These are phyloP conservation scores for Penicillium sp. DNA, from an alignment of 2,329 filamentous ascomycete species.

Conservation along the genomic window DNA sequence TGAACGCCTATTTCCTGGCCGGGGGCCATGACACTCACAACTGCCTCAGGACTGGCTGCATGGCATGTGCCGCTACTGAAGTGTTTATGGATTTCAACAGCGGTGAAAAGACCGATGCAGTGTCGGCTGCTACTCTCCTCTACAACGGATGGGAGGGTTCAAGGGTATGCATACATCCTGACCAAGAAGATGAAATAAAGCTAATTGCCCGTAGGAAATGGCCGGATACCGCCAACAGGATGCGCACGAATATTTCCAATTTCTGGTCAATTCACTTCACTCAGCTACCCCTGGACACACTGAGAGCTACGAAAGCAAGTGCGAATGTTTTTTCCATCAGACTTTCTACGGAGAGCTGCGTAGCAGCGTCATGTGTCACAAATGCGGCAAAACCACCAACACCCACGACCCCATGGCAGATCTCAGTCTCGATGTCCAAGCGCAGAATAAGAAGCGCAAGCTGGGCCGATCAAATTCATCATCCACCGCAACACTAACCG, in stretches of 20 bases:
- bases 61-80: conserved; percentile 61
- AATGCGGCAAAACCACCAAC: conserved; percentile 77
- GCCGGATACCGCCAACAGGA: conserved; percentile 95
- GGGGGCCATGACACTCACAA: conserved; percentile 80
- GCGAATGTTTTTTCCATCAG: conserved; percentile 89
- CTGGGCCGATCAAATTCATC: conserved; percentile 39
- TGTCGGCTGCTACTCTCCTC: conserved; percentile 84
- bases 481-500: conserved; percentile 58
- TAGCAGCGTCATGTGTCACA: conserved; percentile 85
- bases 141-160: conserved; percentile 56
- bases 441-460: conserved; percentile 58
- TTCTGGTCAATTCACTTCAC: conserved; percentile 87
- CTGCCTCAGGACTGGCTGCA: conserved; percentile 57
- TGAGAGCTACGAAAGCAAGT: conserved; percentile 55
- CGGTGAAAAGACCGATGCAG: conserved; percentile 72
- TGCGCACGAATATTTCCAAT: conserved; percentile 96
- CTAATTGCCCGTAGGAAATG: conserved; percentile 52
- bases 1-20: conserved; percentile 87
- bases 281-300: conserved; percentile 70
- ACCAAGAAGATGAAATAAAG: background rate
- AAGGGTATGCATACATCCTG: conserved; percentile 10
- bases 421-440: conserved; percentile 81
- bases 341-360: conserved; percentile 91
- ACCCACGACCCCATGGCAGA: conserved; percentile 88
- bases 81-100: conserved; percentile 64